Percentiles rank a stretch among this genome's conserved stretches.
These are phyloP conservation scores for Cairneyella variabilis DNA, from an alignment of 495 filamentous ascomycete genomes.

Conservation along the genomic window DNA sequence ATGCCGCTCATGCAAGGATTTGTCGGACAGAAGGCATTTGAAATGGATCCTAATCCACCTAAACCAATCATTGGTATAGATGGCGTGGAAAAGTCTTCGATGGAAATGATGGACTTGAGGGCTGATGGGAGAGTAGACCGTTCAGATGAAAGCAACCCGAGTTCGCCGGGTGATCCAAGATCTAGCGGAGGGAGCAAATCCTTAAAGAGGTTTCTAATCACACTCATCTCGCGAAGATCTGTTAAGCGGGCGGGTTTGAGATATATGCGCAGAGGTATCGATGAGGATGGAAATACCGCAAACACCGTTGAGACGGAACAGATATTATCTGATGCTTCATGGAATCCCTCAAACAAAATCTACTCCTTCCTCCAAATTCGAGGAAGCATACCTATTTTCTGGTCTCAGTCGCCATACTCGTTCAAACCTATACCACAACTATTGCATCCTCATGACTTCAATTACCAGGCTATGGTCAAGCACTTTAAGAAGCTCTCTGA, in stretches of 20 bases:
- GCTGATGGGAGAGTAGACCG: no score
- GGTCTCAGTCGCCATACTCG: slow-evolving; percentile 87
- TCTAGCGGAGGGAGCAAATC: slow-evolving; percentile 8
- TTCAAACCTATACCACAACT: slow-evolving; percentile 83
- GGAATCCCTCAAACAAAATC: slow-evolving; percentile 56
- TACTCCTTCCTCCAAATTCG: slow-evolving; percentile 83
- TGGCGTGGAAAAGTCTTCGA: slow-evolving; percentile 16
- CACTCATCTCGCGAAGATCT: slow-evolving; percentile 81
- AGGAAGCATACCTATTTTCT: slow-evolving; percentile 88
- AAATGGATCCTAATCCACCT: slow-evolving; percentile 29
- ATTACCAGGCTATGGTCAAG: slow-evolving; percentile 69
- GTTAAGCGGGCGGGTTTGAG: slow-evolving; percentile 79
- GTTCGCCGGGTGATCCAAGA: not conserved
- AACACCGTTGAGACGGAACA: slow-evolving; percentile 94
- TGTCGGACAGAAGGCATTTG: slow-evolving; percentile 81
- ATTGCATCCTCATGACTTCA: slow-evolving; percentile 71
- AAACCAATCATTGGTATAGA: slow-evolving; percentile 15
- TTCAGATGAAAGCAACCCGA: not conserved
- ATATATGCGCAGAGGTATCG: slow-evolving; percentile 87
- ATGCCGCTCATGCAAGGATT: slow-evolving; percentile 93
- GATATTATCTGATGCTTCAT: slow-evolving; percentile 66
- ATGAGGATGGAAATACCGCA: slow-evolving; percentile 83
- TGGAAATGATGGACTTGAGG: slow-evolving; percentile 27
- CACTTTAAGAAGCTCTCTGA: slow-evolving; percentile 67
- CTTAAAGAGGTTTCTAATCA: slow-evolving; percentile 58